phyloP scores from a whole-genome alignment of 192 early-diverging fungal species.

The Backusella liffmaniae region DNA sequence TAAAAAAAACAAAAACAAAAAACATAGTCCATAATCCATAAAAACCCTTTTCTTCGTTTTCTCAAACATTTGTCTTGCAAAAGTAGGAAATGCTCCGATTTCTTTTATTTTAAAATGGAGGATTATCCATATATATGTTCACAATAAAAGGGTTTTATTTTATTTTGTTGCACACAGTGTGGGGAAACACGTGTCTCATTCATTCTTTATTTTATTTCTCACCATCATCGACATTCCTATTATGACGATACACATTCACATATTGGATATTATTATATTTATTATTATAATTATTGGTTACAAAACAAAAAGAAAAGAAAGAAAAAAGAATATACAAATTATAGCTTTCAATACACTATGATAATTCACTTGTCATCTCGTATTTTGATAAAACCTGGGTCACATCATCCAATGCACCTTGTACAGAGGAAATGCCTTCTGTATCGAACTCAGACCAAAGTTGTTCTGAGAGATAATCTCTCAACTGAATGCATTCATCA shows the following conservation, averaged over 20 bases:
- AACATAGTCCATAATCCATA: background rate
- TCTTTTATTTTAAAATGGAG: background rate
- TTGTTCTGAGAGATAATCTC: slow-evolving; percentile 18
- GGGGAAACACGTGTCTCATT: slow-evolving; percentile 1
- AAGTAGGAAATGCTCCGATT: background rate
- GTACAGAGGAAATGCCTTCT: slow-evolving; percentile 11
- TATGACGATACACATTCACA: background rate
- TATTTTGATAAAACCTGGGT: slow-evolving; percentile 7
- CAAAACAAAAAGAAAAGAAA: background rate
- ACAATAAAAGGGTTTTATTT: background rate
- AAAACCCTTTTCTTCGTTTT: background rate
- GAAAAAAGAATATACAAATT: background rate
- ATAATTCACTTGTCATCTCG: slow-evolving; percentile 14
- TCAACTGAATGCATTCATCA: slow-evolving; percentile 13
- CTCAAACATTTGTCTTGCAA: background rate
- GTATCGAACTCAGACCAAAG: slow-evolving; percentile 15
- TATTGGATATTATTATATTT: background rate
- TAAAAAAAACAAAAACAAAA: background rate
- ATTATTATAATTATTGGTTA: background rate
- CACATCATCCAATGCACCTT: background rate
- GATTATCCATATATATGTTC: background rate
- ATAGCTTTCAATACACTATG: background rate
- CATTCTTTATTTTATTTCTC: background rate
- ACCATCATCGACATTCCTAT: background rate
- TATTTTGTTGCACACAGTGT: background rate